phyloP scores from a whole-genome alignment of 164 flowering plant genomes.

The Litsea cubeba region DNA sequence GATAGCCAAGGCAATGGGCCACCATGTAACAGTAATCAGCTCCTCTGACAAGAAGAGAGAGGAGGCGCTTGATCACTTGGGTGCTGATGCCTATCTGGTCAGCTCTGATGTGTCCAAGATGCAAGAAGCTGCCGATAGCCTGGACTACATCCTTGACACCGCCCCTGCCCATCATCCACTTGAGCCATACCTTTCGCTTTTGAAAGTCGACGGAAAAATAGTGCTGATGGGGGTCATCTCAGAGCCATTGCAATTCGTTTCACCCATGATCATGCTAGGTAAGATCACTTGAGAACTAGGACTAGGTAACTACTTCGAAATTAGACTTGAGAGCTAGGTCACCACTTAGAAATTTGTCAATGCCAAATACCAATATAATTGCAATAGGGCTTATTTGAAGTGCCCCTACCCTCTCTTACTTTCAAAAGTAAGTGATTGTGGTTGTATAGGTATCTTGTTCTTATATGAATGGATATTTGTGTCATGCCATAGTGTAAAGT shows the following conservation, averaged over 20 bases:
- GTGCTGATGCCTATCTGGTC: slow-evolving; percentile 46
- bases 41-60: slow-evolving; percentile 43
- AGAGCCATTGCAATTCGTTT: slow-evolving; percentile 40
- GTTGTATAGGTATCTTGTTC: neutral
- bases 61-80: slow-evolving; percentile 42
- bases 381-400: neutral
- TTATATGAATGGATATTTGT: neutral
- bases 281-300: slow-evolving; percentile 1
- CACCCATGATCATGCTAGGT: slow-evolving; percentile 85
- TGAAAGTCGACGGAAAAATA: slow-evolving; percentile 42
- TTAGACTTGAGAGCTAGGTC: neutral
- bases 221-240: slow-evolving; percentile 32
- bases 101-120: slow-evolving; percentile 34
- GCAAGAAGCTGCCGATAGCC: slow-evolving; percentile 32
- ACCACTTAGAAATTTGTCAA: neutral
- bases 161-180: slow-evolving; percentile 39
- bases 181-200: slow-evolving; percentile 33
- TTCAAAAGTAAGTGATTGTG: too few relatives aligned
- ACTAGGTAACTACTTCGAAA: neutral
- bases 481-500: too few relatives aligned
- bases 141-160: slow-evolving; percentile 55
- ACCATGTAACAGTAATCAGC: slow-evolving; percentile 54
- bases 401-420: too few relatives aligned
- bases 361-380: neutral
- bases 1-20: slow-evolving; percentile 65